Evolutionary conservation across 2,329 filamentous ascomycete genomes (phyloP), one percentile per base, ranked within the genome.

Genomic region (Alternaria triticimaculans): DNA sequence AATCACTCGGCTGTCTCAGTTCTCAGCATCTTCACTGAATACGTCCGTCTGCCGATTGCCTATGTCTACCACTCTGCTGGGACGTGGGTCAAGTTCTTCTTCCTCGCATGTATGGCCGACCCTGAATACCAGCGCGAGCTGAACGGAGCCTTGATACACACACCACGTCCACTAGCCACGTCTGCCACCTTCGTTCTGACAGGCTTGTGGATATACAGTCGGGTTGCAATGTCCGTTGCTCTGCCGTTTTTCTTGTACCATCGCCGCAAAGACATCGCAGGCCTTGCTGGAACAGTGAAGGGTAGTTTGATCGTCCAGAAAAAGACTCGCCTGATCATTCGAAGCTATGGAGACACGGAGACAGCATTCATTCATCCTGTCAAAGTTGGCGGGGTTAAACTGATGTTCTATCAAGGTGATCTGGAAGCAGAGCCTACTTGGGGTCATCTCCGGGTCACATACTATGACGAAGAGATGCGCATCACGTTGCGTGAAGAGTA

Each of bases 91-190:
- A 87, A 86, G 57, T 85, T 86, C 67, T 75, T 84, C 33, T 75
- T 84, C 8, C 80, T 86, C 46, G 83, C 85, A 11, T 76, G 84
- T 20, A 80, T 86, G 65, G 85, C 85, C 3, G 85, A 87, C 67
- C 81, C 83, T 0, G 85, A 87, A 65, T 85, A 83, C 63, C 82
- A 86, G 65, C 77, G 84, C 63, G 85, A 87, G 58, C 77, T 86
- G 49, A 79, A 83, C 60, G 82, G 83, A 69, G 80, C 82, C 53
- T 77, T 84, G 55, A 71, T 74, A 48, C 56, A 67, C 20, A 78
- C 80, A 23, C 78, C 79, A 12, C 65, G 64, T 4, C 50, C 80
- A 21, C 51, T 84, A 11, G 78, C 78, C 5, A 75, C 76, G 20
- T 81, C 81, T 10, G 68, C 73, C 5, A 80, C 77, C 0, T 81